These are phyloP conservation scores for Balakata baccata DNA, from an alignment of 345 rosid species.

Conservation along the genomic window DNA sequence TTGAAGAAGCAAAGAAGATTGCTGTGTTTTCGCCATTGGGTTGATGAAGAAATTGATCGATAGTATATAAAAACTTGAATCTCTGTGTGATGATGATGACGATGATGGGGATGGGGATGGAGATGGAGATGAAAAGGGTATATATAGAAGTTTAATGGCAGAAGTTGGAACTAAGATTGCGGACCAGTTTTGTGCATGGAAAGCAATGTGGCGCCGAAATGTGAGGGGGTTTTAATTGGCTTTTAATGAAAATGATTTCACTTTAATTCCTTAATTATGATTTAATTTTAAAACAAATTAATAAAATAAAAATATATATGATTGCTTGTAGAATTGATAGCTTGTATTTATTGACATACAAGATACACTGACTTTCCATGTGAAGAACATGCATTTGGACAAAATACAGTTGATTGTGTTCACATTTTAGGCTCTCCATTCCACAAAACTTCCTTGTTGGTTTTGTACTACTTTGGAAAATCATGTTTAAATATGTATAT, in stretches of 20 bases:
- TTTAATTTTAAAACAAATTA: too few species aligned
- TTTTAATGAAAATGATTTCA: background rate
- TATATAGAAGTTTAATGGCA: slow-evolving; percentile 2
- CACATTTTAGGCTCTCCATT: background rate
- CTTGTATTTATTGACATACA: background rate
- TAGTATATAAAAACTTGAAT: background rate
- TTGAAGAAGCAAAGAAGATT: background rate
- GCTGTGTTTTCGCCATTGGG: background rate
- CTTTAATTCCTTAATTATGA: background rate
- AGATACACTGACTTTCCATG: background rate
- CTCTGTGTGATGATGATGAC: background rate
- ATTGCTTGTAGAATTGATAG: background rate
- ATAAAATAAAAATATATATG: background rate
- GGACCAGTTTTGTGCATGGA: too few species aligned
- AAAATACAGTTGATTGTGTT: background rate
- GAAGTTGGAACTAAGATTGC: too few species aligned
- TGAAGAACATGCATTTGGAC: background rate
- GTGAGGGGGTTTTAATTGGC: background rate
- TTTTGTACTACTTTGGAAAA: background rate
- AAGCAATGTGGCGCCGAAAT: background rate
- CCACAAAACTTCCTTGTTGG: background rate
- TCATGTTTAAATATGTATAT: background rate
- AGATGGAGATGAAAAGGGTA: background rate
- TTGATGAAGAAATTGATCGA: background rate
- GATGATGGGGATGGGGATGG: background rate